Evolutionary conservation across 2,329 filamentous ascomycete species (phyloP).

Genomic region (Exophiala calicioides): DNA sequence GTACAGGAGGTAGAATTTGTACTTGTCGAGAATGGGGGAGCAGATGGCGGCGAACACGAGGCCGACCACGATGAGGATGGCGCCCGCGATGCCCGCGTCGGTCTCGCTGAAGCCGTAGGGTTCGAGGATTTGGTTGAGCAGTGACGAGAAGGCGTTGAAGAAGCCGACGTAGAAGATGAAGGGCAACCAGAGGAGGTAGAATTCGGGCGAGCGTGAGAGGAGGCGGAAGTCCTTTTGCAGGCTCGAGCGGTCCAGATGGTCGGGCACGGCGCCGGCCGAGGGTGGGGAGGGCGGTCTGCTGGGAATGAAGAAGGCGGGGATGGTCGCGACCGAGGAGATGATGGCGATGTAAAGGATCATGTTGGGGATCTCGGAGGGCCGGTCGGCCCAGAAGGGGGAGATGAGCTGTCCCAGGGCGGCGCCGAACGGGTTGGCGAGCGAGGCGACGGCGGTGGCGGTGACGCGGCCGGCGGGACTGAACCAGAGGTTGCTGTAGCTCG

Average conservation of each 20-base stretch:
- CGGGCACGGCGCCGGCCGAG: slow-evolving; percentile 58
- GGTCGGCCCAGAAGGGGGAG: slow-evolving; percentile 71
- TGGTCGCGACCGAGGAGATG: slow-evolving; percentile 68
- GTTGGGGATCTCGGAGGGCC: slow-evolving; percentile 66
- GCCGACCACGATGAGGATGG: slow-evolving; percentile 84
- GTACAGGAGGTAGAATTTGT: slow-evolving; percentile 72
- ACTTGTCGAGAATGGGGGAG: slow-evolving; percentile 81
- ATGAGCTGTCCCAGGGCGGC: slow-evolving; percentile 86
- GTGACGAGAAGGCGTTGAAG: slow-evolving; percentile 87
- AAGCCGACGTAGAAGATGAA: slow-evolving; percentile 84
- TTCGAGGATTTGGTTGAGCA: slow-evolving; percentile 85
- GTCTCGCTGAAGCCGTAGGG: slow-evolving; percentile 84
- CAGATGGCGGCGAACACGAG: slow-evolving; percentile 74
- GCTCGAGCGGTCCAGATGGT: slow-evolving; percentile 49
- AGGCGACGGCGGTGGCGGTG: slow-evolving; percentile 80
- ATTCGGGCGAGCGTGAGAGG: slow-evolving; percentile 64
- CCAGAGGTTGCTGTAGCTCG: slow-evolving; percentile 91
- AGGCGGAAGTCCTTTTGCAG: slow-evolving; percentile 52
- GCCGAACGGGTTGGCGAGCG: slow-evolving; percentile 85
- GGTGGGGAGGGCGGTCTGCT: slow-evolving; percentile 73
- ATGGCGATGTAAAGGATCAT: slow-evolving; percentile 85
- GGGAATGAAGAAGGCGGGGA: slow-evolving; percentile 83
- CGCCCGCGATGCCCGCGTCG: slow-evolving; percentile 86
- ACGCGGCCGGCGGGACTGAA: slow-evolving; percentile 83
- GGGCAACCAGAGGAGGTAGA: slow-evolving; percentile 79